Evolutionary conservation across 2,329 filamentous ascomycete species (phyloP).

Genomic region (Metarhizium humberi): DNA sequence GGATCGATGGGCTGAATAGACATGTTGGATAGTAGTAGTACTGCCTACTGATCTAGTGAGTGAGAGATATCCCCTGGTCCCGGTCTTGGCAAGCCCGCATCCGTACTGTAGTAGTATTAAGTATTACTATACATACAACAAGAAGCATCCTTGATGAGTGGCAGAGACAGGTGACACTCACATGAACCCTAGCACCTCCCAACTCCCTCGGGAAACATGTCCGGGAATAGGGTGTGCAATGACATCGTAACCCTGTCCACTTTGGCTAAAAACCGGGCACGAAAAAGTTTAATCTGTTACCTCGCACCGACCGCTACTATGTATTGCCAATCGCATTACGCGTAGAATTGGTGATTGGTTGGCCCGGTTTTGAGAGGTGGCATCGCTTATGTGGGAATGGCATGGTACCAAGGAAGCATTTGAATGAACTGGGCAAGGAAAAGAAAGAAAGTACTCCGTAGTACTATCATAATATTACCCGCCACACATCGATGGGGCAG

Average conservation of each 20-base stretch:
- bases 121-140: too few relatives aligned
- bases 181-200: too few relatives aligned
- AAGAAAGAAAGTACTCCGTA: neutral
- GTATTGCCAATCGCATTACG: neutral
- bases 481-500: neutral
- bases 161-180: neutral
- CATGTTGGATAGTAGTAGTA: too few relatives aligned
- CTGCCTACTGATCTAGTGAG: neutral
- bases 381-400: neutral
- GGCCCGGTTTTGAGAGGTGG: neutral
- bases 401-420: neutral
- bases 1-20: too few relatives aligned
- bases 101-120: too few relatives aligned
- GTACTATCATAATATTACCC: neutral
- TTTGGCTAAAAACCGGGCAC: neutral
- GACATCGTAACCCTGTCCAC: neutral
- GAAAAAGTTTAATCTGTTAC: neutral
- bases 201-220: neutral
- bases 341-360: neutral
- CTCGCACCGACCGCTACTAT: neutral
- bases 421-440: neutral
- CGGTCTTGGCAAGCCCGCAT: neutral
- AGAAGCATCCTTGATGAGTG: too few relatives aligned
- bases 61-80: neutral
- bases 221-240: neutral